Conservation (phyloP, 768 basidiomycete genomes). For the Trametes cubensis region DNA sequence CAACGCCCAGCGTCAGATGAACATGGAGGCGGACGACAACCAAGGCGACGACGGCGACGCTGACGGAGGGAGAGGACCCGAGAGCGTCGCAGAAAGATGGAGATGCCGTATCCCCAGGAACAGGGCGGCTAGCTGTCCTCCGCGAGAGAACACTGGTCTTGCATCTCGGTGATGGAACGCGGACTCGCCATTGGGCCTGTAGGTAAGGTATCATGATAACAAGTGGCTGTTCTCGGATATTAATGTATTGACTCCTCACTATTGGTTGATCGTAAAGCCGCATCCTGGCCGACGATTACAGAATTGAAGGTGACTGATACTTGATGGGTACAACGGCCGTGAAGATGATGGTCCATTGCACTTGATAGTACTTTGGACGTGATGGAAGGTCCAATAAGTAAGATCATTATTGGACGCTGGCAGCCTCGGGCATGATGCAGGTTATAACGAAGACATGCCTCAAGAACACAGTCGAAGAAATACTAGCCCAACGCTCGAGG, state of each 20-base stretch:
- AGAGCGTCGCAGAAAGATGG: slow-evolving; percentile 1
- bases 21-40: slow-evolving; percentile 26
- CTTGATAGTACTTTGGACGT: too few relatives aligned
- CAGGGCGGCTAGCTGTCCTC: slow-evolving; percentile 10
- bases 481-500: too few relatives aligned
- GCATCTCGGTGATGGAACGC: slow-evolving; percentile 11
- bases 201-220: slow-evolving; percentile 5
- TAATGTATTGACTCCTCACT: background rate
- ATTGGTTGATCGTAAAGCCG: background rate
- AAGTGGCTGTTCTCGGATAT: slow-evolving; percentile 13
- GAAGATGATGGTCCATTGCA: too few relatives aligned
- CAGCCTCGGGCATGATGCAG: too few relatives aligned
- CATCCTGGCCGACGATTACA: background rate
- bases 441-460: too few relatives aligned
- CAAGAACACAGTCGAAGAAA: too few relatives aligned
- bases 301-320: background rate
- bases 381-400: too few relatives aligned
- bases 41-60: slow-evolving; percentile 1
- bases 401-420: too few relatives aligned
- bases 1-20: slow-evolving; percentile 26
- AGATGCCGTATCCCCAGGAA: slow-evolving; percentile 15
- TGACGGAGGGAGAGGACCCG: background rate
- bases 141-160: slow-evolving; percentile 2
- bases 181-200: slow-evolving; percentile 3
- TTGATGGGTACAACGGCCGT: too few relatives aligned